These are phyloP conservation scores for Candida stauntonica DNA, from an alignment of 805 yeast genomes.

Conservation along the genomic window DNA sequence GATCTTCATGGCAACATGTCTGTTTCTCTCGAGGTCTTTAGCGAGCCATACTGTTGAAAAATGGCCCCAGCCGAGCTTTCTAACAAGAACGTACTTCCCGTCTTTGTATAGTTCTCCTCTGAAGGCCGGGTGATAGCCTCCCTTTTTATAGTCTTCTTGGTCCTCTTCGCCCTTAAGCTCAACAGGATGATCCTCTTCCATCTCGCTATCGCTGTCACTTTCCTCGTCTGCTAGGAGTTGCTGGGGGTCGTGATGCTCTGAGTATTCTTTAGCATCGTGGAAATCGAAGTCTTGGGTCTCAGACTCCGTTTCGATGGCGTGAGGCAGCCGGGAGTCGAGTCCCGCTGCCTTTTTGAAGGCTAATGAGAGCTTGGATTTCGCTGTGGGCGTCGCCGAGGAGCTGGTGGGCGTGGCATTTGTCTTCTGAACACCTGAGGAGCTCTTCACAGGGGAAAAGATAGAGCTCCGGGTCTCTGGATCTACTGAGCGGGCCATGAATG, in stretches of 20 bases:
- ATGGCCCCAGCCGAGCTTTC: conserved; percentile 99
- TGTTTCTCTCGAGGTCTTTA: conserved; percentile 46
- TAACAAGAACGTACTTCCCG: conserved; percentile 69
- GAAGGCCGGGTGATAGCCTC: conserved; percentile 94
- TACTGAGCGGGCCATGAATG: conserved; percentile 15
- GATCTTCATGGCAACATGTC: conserved; percentile 90
- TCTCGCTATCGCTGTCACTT: conserved; percentile 19
- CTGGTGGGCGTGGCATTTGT: conserved; percentile 1
- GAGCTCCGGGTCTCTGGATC: conserved; percentile 9
- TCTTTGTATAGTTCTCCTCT: conserved; percentile 83
- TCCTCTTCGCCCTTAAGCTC: conserved; percentile 75
- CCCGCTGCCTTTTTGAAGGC: too few species aligned
- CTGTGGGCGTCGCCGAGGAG: not conserved
- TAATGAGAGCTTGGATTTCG: conserved; percentile 22
- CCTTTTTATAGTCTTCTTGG: conserved; percentile 76
- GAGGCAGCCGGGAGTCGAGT: not conserved
- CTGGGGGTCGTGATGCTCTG: not conserved
- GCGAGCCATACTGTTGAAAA: conserved; percentile 96
- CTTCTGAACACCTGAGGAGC: conserved; percentile 1
- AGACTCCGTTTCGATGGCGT: not conserved
- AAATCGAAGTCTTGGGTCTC: not conserved
- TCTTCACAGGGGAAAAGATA: conserved; percentile 14
- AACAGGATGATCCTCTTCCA: conserved; percentile 28
- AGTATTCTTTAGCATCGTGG: conserved; percentile 5
- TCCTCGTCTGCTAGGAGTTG: not conserved